These are phyloP conservation scores for Dacryopinax primogenitus DNA, from an alignment of 768 basidiomycete species.

Conservation along the genomic window DNA sequence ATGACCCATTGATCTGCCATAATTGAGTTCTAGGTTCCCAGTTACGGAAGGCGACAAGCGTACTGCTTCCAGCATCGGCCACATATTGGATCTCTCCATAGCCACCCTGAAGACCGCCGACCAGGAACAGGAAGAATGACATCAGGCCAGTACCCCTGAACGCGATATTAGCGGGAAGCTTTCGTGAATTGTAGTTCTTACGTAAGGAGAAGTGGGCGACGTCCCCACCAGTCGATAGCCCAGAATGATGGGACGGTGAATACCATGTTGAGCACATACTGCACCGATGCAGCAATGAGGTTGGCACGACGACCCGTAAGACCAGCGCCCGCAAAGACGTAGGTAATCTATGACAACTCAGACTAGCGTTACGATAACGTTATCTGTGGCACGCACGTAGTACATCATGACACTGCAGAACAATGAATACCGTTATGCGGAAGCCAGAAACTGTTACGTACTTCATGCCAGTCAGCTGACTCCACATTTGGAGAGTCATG, in stretches of 20 bases:
- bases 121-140: conserved; percentile 66
- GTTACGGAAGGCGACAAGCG: not conserved
- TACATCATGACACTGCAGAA: conserved; percentile 11
- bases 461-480: conserved; percentile 31
- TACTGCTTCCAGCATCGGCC: not conserved
- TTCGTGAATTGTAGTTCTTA: conserved; percentile 34
- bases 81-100: conserved; percentile 35
- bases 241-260: conserved; percentile 36
- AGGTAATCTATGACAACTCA: conserved; percentile 31
- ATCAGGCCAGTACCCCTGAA: conserved; percentile 22
- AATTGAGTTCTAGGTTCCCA: not conserved
- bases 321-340: conserved; percentile 66
- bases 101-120: conserved; percentile 58
- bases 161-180: not conserved
- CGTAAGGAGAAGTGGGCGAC: conserved; percentile 56
- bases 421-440: conserved; percentile 59
- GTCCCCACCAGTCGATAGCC: conserved; percentile 65
- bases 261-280: conserved; percentile 35
- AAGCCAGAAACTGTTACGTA: conserved; percentile 22
- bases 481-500: conserved; percentile 65
- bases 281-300: conserved; percentile 62
- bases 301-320: conserved; percentile 61
- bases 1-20: conserved; percentile 39
- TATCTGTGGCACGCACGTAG: conserved; percentile 33
- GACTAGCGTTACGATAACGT: not conserved